Percentiles rank a stretch among this genome's conserved stretches.
phyloP scores from a whole-genome alignment of 192 early-diverging fungal genomes.

The Coemansia sp. region DNA sequence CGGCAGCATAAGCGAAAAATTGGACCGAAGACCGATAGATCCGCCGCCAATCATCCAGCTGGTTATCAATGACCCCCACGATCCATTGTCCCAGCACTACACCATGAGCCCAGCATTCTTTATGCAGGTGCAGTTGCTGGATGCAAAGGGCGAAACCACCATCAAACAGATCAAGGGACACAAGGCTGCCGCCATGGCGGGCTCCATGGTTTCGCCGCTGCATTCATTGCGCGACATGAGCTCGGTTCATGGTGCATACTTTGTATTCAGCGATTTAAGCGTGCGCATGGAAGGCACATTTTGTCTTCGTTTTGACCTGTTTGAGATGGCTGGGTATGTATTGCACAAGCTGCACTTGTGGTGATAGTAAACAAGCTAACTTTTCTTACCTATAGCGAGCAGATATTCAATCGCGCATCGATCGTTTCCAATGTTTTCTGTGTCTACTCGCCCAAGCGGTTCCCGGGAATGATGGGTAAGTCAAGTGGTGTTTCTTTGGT shows the following conservation, averaged over 20 bases:
- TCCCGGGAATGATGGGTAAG: conserved; percentile 85
- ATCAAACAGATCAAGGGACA: conserved; percentile 81
- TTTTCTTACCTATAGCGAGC: conserved; percentile 9
- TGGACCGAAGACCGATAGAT: conserved; percentile 54
- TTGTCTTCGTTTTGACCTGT: conserved; percentile 78
- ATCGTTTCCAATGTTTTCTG: conserved; percentile 75
- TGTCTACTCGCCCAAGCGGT: conserved; percentile 92
- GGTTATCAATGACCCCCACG: conserved; percentile 27
- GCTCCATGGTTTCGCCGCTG: conserved; percentile 87
- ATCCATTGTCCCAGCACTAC: conserved; percentile 24
- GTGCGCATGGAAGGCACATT: conserved; percentile 87
- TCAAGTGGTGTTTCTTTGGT: background rate
- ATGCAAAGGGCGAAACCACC: conserved; percentile 67
- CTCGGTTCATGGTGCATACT: conserved; percentile 79
- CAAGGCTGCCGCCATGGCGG: conserved; percentile 72
- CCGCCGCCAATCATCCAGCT: conserved; percentile 56
- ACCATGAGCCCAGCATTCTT: conserved; percentile 80
- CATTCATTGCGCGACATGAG: conserved; percentile 86
- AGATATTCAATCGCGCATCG: conserved; percentile 47
- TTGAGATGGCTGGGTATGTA: conserved; percentile 74
- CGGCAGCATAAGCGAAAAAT: conserved; percentile 87
- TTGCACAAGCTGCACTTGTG: background rate
- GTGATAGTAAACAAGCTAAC: background rate
- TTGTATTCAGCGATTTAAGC: conserved; percentile 93
- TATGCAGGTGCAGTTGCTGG: conserved; percentile 87